Base-by-base conservation (phyloP, 805 yeast species). In the Blastobotrys peoriensis region DNA sequence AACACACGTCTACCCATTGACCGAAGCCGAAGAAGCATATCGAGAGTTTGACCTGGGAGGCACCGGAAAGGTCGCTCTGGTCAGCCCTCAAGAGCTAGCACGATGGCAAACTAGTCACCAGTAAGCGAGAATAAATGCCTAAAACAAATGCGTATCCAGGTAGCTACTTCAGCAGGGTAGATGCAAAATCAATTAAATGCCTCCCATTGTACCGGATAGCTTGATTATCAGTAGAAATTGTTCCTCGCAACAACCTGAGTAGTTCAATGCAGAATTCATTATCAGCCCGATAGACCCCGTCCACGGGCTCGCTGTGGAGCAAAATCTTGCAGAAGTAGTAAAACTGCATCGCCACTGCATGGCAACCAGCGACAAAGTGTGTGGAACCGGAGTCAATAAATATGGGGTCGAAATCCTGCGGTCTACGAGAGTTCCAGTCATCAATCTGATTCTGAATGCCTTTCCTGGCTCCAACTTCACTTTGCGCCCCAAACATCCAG, bases 21-120 rank as follows among this genome's bases (percentile, higher is more conserved):
- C 30, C 4, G 28, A 46, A 15, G 50, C 50, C 20, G 40, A 38
- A 15, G 44, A 28, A 15, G 50, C 50, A 15, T 46, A 46, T 19
- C 16, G 23, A 28, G 16, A 27, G 35, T 46, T 43, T 35, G 50
- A 46, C 17, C n/a, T 33, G 13, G 50, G 50, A 4, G 27, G 36
- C 10, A 46, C 50, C 23, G 50, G 50, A 10, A 46, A 46, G 33
- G 50, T 46, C 5, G 47, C 40, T 17, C 21, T 46, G n/a, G 47
- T 21, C 25, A 40, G 38, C 30, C 13, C 3, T 15, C 37, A 30
- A 33, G 36, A 40, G 15, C 20, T 27, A 15, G 38, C 22, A 3
- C 33, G 41, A 25, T 38, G 25, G 30, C 19, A 36, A 5, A 9
- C 39, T 3, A 36, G 22, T 25, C 5, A 19, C 6, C 10, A 6